Percentiles rank a stretch among this genome's conserved stretches.
These are phyloP conservation scores for Solanum habrochaites DNA, from an alignment of 257 asterid species.

Conservation along the genomic window DNA sequence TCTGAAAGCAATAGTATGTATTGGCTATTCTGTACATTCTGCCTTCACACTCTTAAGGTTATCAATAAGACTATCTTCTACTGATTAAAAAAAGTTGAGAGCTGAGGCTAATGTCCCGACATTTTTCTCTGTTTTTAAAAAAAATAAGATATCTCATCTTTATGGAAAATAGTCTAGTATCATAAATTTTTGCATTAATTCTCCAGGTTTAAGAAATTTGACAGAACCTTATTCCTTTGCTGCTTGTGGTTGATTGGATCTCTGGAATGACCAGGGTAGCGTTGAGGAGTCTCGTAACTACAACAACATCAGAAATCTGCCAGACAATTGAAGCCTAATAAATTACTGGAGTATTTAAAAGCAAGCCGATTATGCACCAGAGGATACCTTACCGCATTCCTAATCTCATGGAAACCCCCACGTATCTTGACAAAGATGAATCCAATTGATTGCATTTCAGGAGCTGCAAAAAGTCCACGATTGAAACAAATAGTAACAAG, in stretches of 20 bases:
- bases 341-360: not conserved
- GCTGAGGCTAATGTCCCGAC: not conserved
- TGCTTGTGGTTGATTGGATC: constrained; percentile 93
- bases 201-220: not conserved
- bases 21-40: not conserved
- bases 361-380: not conserved
- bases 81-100: not conserved
- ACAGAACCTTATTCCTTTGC: constrained; percentile 87
- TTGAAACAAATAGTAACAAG: not conserved
- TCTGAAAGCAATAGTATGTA: not conserved
- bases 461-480: constrained; percentile 38
- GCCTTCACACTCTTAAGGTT: not conserved
- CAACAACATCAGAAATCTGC: constrained; percentile 92
- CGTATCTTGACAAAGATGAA: constrained; percentile 75
- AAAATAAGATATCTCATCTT: not conserved
- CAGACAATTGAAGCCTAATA: not conserved
- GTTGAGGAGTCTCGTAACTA: constrained; percentile 80
- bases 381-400: constrained; percentile 60
- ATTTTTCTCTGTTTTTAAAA: not conserved
- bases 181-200: not conserved
- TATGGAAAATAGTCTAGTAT: not conserved
- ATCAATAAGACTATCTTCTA: not conserved
- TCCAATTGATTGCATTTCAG: constrained; percentile 44
- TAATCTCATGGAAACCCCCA: constrained; percentile 95
- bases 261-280: constrained; percentile 91